Percentiles rank a stretch among this genome's conserved stretches.
Conservation (phyloP, 305 asterid species). For the Plantago lanceolata region DNA sequence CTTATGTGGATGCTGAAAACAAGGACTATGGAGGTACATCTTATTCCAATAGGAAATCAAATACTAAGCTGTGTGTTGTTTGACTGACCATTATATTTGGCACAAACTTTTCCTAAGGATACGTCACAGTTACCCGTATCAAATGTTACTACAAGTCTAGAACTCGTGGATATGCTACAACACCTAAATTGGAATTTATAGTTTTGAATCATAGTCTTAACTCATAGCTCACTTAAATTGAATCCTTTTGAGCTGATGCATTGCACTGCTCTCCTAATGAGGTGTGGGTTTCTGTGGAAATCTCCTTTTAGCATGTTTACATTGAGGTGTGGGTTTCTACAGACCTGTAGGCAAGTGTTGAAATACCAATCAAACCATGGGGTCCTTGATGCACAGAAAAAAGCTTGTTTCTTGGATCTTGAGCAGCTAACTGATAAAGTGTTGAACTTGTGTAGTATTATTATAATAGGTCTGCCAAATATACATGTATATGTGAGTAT, state of each 20-base stretch:
- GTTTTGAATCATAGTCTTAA: not conserved
- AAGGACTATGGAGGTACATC: constrained; percentile 88
- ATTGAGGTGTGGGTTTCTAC: too few species aligned
- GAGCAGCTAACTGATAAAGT: not conserved
- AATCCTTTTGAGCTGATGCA: not conserved
- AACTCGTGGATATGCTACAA: too few species aligned
- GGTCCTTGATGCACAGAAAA: not conserved
- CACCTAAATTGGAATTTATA: not conserved
- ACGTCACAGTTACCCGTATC: not conserved
- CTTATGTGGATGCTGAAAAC: constrained; percentile 94
- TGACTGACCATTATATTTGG: constrained; percentile 8
- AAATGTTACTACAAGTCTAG: not conserved
- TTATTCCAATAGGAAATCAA: not conserved
- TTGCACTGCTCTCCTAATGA: not conserved
- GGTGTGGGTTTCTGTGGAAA: not conserved
- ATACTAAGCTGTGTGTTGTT: not conserved
- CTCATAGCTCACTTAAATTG: too few species aligned
- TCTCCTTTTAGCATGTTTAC: not conserved
- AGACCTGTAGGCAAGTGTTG: not conserved
- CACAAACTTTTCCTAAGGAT: constrained; percentile 6
- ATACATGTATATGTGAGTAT: too few species aligned
- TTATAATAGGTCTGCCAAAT: too few species aligned
- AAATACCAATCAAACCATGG: not conserved
- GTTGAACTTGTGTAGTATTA: not conserved
- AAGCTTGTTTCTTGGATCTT: not conserved